phyloP scores from a whole-genome alignment of 2,329 filamentous ascomycete species.

The Pseudogymnoascus sp. region DNA sequence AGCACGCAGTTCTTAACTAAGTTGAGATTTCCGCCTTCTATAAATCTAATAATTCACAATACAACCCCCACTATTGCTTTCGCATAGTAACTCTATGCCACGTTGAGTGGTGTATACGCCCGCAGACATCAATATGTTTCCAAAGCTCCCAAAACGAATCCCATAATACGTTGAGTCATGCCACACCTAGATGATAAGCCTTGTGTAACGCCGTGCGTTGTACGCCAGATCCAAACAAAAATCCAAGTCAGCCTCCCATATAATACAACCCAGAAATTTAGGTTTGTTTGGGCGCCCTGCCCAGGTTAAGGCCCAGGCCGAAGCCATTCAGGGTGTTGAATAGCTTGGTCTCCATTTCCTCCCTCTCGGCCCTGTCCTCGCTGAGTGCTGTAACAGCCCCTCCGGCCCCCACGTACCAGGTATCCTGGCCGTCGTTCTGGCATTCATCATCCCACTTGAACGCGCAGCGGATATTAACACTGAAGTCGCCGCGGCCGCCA shows the following conservation, averaged over 20 bases:
- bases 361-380: slow-evolving; percentile 69
- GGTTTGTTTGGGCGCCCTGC: neutral
- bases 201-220: neutral
- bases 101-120: slow-evolving; percentile 4
- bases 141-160: neutral
- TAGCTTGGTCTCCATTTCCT: slow-evolving; percentile 78
- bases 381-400: slow-evolving; percentile 85
- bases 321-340: slow-evolving; percentile 19
- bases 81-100: neutral
- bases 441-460: slow-evolving; percentile 61
- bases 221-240: neutral
- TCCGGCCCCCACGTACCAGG: slow-evolving; percentile 80
- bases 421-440: slow-evolving; percentile 17
- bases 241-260: neutral
- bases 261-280: neutral
- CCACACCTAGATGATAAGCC: neutral
- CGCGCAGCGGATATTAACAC: slow-evolving; percentile 78
- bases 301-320: neutral
- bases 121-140: neutral
- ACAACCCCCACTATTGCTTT: neutral
- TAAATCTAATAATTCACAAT: neutral
- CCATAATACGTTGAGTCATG: slow-evolving; percentile 1
- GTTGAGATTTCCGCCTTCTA: neutral
- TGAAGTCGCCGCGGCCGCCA: slow-evolving; percentile 79
- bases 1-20: neutral